Evolutionary conservation across 495 filamentous ascomycete genomes (phyloP).

Genomic region (Aspergillus homomorphus): DNA sequence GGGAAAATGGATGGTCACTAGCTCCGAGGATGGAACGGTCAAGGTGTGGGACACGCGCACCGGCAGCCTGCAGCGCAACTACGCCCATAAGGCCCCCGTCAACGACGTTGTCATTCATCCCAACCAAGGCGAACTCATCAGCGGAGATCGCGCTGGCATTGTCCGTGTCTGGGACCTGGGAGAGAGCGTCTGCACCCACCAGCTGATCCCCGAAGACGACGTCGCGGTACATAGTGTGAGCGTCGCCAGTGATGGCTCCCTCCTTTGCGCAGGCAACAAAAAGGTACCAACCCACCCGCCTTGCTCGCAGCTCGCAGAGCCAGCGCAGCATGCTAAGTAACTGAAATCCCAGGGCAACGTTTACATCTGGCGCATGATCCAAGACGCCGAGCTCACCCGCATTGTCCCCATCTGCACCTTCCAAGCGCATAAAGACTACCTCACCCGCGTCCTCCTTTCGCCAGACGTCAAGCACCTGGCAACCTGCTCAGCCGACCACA

Average conservation of each 20-base stretch:
- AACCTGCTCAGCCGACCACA: slow-evolving; percentile 96
- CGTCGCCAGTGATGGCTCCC: slow-evolving; percentile 87
- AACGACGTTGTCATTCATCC: slow-evolving; percentile 96
- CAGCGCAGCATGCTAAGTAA: not conserved
- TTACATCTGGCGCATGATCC: slow-evolving; percentile 91
- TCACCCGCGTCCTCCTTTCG: slow-evolving; percentile 91
- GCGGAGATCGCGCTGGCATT: slow-evolving; percentile 88
- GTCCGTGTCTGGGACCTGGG: slow-evolving; percentile 95
- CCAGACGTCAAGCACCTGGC: slow-evolving; percentile 97
- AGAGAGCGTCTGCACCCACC: slow-evolving; percentile 94
- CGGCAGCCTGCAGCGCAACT: slow-evolving; percentile 86
- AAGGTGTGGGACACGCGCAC: slow-evolving; percentile 98
- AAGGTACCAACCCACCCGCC: slow-evolving; percentile 48
- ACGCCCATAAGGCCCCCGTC: slow-evolving; percentile 78
- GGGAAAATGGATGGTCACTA: slow-evolving; percentile 99
- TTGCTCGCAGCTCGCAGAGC: not conserved
- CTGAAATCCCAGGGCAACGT: slow-evolving; percentile 71
- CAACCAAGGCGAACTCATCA: slow-evolving; percentile 96
- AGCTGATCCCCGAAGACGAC: slow-evolving; percentile 95
- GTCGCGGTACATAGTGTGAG: slow-evolving; percentile 90
- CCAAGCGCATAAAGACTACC: slow-evolving; percentile 87
- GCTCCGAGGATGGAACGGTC: slow-evolving; percentile 93
- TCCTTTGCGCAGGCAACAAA: slow-evolving; percentile 96
- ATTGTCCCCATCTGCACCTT: slow-evolving; percentile 91
- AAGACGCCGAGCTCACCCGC: slow-evolving; percentile 77